Base-by-base conservation (phyloP, 805 yeast species). In the Cyberlindnera subsufficiens region DNA sequence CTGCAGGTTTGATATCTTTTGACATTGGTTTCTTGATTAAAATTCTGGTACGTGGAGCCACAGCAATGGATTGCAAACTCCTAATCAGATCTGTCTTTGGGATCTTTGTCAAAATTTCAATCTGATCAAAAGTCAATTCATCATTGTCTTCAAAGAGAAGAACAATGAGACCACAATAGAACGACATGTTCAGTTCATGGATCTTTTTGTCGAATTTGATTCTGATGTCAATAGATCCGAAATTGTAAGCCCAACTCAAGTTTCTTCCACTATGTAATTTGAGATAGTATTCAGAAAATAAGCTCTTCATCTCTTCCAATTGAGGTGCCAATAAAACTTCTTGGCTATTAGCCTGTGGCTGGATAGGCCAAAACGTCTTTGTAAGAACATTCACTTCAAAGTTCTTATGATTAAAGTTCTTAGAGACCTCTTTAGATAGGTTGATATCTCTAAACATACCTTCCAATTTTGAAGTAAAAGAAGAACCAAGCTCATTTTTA, bases 401-500 rank as follows among this genome's bases (percentile, higher is more conserved):
- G 47, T 61, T 63, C 38, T 64, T 58, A 22, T 64, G 65, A 47
- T 54, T 53, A 58, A 74, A 78, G 31, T 66, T 72, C 11, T 54
- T 40, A 35, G 74, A 65, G 25, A 71, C 53, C 22, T 75, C 83
- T 36, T 64, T 66, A 0, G 89, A 82, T 1, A 72, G 50, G 45
- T 75, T 75, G 37, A 88, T 79, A 56, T 90, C 97, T 54, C 82
- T 75, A 50, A 87, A 78, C 96, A 90, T 90, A 35, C 86, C 88
- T 56, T 87, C 89, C 29, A 90, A 69, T 52, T 84, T 84, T 3
- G 86, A 76, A 0, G 96, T 80, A 42, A 86, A 84, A 0, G 88
- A 74, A 3, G 85, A 72, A 0, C 96, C 96, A 55, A 85, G 73
- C 56, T 86, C 96, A 50, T 78, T 81, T 50, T 82, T 78, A 32